These are phyloP conservation scores for Sarocladium strictum DNA, from an alignment of 2,329 filamentous ascomycete species.

Conservation along the genomic window DNA sequence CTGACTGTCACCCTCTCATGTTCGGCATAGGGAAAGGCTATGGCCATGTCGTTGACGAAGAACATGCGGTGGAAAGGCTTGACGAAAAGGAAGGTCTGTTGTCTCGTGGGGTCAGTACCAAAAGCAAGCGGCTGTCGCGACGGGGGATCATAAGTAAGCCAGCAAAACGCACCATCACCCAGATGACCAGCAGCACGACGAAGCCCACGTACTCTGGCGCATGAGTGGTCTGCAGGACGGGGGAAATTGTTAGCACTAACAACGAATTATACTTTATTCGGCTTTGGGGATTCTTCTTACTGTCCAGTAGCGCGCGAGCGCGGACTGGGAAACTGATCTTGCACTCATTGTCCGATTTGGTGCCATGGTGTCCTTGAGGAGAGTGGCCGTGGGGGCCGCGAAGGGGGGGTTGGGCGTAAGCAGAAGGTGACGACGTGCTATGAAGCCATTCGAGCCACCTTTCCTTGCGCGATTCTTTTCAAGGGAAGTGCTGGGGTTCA, in stretches of 20 bases:
- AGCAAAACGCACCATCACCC: slow-evolving; percentile 47
- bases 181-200: slow-evolving; percentile 59
- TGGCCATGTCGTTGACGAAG: slow-evolving; percentile 73
- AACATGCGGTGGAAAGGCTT: slow-evolving; percentile 95
- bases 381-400: background rate
- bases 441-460: background rate
- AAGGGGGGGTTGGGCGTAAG: background rate
- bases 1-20: slow-evolving; percentile 76
- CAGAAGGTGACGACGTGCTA: background rate
- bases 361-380: slow-evolving; percentile 4
- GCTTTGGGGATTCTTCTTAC: slow-evolving; percentile 22
- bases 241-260: too few relatives aligned
- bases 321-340: background rate
- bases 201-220: slow-evolving; percentile 85
- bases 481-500: too few relatives aligned
- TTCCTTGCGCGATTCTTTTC: too few relatives aligned
- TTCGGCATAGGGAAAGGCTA: slow-evolving; percentile 81
- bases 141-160: slow-evolving; percentile 13
- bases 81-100: slow-evolving; percentile 32
- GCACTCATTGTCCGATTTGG: background rate
- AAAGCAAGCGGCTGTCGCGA: background rate
- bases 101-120: slow-evolving; percentile 19
- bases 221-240: slow-evolving; percentile 62
- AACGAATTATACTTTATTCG: background rate
- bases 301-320: slow-evolving; percentile 37